Conservation (phyloP, 345 rosid genomes). For the Odontarrhena argentea region DNA sequence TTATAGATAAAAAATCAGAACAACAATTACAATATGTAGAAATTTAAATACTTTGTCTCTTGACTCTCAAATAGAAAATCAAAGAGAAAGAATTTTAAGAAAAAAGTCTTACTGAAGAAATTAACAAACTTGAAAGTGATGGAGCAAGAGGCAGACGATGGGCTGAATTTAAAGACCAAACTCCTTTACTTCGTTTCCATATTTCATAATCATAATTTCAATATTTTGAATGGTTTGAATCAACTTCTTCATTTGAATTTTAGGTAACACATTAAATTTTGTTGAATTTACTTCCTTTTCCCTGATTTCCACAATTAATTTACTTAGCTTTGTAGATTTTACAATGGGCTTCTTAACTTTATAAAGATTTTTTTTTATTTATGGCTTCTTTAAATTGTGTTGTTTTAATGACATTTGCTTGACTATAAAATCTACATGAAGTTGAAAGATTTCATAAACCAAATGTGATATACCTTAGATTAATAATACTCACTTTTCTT, state of each 20-base stretch:
- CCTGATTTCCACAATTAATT: slow-evolving; percentile 1
- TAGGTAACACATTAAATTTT: background rate
- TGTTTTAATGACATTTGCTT: background rate
- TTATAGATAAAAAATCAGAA: background rate
- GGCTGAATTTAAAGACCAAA: background rate
- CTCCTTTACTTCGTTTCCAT: background rate
- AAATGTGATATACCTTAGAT: too few species aligned
- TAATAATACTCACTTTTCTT: too few species aligned
- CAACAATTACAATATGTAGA: background rate
- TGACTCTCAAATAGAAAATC: background rate
- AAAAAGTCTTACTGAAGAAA: background rate
- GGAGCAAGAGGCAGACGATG: background rate
- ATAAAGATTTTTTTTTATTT: background rate
- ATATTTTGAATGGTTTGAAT: background rate
- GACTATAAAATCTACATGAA: too few species aligned
- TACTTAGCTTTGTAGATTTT: background rate
- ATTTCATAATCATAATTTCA: background rate
- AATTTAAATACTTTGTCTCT: background rate
- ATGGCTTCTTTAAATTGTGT: background rate
- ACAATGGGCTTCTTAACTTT: background rate
- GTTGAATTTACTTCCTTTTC: background rate
- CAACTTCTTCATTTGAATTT: background rate
- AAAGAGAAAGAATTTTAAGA: background rate
- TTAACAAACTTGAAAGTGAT: background rate
- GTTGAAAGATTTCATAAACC: too few species aligned